Evolutionary conservation across 768 basidiomycete species (phyloP).

Genomic region (Glaciozyma antarctica): DNA sequence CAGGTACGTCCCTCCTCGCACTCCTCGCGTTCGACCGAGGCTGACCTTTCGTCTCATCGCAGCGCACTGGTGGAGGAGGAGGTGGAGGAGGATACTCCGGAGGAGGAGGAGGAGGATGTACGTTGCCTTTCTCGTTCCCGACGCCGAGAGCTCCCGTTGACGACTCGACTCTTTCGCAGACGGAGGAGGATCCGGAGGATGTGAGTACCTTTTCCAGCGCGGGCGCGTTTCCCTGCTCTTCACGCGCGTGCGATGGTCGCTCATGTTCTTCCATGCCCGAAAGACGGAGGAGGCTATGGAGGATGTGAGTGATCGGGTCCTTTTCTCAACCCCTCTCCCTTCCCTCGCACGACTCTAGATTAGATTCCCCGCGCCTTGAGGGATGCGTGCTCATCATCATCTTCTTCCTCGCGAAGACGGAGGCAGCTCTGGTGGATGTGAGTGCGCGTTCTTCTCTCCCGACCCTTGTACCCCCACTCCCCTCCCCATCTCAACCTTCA

Average conservation of each 20-base stretch:
- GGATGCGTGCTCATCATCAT: too few species aligned
- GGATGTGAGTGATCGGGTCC: constrained; percentile 1
- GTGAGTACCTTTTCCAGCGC: too few species aligned
- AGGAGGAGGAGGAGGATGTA: constrained; percentile 22
- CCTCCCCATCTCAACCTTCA: background rate
- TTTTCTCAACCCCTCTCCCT: background rate
- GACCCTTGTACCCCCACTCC: background rate
- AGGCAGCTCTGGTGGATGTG: background rate
- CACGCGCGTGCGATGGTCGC: too few species aligned
- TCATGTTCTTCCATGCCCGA: background rate
- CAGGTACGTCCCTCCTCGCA: constrained; percentile 39
- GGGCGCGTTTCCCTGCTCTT: too few species aligned
- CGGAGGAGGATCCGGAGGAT: background rate
- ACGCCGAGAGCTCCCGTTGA: background rate
- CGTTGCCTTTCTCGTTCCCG: background rate
- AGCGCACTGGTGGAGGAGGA: constrained; percentile 30
- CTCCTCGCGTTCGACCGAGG: constrained; percentile 19
- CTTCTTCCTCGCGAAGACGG: too few species aligned
- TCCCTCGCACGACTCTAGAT: background rate
- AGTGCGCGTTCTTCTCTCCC: too few species aligned
- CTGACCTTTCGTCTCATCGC: constrained; percentile 1
- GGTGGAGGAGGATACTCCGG: constrained; percentile 16
- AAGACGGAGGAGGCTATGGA: background rate
- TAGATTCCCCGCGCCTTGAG: too few species aligned
- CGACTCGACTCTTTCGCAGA: background rate